Conservation (phyloP, 2,329 filamentous ascomycete genomes). For the Exophiala mesophila region DNA sequence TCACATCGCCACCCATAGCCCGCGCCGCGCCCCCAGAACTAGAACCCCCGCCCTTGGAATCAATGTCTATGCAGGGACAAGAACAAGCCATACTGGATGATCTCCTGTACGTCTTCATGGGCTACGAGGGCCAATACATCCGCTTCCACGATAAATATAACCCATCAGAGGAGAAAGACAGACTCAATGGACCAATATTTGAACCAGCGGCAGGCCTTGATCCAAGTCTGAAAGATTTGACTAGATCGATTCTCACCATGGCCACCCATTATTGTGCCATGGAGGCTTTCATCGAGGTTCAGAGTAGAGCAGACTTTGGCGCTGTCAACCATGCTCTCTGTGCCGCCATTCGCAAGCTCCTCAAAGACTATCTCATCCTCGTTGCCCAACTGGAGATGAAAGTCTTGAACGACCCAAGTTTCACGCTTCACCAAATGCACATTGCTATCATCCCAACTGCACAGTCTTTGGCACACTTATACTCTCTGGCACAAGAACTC, state of each 20-base stretch:
- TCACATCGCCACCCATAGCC: conserved; percentile 57
- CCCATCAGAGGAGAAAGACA: conserved; percentile 77
- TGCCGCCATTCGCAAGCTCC: conserved; percentile 82
- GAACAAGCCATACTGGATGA: conserved; percentile 87
- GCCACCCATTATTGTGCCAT: conserved; percentile 89
- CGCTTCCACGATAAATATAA: conserved; percentile 79
- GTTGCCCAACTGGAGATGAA: conserved; percentile 92
- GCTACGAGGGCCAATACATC: conserved; percentile 96
- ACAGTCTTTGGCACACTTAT: conserved; percentile 87
- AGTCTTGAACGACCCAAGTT: conserved; percentile 78
- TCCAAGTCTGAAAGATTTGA: conserved; percentile 83
- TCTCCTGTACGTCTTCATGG: conserved; percentile 92
- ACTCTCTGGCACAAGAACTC: conserved; percentile 80
- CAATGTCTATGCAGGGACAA: conserved; percentile 73
- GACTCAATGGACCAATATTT: conserved; percentile 76
- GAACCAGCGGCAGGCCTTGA: conserved; percentile 78
- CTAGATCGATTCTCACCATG: conserved; percentile 84
- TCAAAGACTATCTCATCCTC: conserved; percentile 91
- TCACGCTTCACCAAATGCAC: conserved; percentile 89
- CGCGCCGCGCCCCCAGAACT: conserved; percentile 65
- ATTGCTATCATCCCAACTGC: conserved; percentile 84
- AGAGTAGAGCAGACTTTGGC: conserved; percentile 88
- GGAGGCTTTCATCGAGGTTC: conserved; percentile 88
- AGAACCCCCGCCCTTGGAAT: conserved; percentile 62
- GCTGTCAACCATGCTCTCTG: conserved; percentile 93